These are phyloP conservation scores for Talaromyces liani DNA, from an alignment of 495 filamentous ascomycete genomes.

Conservation along the genomic window DNA sequence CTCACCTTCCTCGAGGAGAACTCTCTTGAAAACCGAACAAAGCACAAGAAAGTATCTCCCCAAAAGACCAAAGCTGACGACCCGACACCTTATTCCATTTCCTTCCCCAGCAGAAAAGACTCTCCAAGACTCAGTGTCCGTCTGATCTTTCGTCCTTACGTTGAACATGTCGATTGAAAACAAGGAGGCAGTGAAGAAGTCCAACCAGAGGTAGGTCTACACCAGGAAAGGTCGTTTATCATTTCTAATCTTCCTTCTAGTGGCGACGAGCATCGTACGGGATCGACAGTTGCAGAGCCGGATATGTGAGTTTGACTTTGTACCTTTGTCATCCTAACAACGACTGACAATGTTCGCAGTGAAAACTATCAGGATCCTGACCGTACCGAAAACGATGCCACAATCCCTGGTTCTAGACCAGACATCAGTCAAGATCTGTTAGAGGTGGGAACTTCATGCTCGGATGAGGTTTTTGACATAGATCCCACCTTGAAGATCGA, in stretches of 20 bases:
- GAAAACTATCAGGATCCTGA: not conserved
- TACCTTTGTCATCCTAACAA: not conserved
- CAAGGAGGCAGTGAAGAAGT: not conserved
- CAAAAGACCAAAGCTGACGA: not conserved
- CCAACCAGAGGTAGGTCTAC: not conserved
- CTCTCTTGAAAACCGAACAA: not conserved
- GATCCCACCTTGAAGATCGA: not conserved
- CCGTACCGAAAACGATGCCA: not conserved
- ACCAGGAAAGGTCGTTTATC: not conserved
- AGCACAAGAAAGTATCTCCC: not conserved
- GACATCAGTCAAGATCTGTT: not conserved
- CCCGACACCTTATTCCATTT: not conserved
- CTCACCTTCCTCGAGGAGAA: no score
- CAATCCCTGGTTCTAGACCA: not conserved
- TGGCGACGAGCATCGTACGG: not conserved
- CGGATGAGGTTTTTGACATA: not conserved
- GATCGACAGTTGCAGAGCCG: not conserved
- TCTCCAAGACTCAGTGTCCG: not conserved
- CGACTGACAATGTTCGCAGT: not conserved
- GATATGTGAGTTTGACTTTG: not conserved
- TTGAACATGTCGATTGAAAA: not conserved
- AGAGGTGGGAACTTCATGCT: not conserved
- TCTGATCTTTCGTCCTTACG: not conserved
- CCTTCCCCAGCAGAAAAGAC: not conserved
- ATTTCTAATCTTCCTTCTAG: not conserved